Conservation (phyloP, 2,329 filamentous ascomycete genomes). For the Cercospora canescens region DNA sequence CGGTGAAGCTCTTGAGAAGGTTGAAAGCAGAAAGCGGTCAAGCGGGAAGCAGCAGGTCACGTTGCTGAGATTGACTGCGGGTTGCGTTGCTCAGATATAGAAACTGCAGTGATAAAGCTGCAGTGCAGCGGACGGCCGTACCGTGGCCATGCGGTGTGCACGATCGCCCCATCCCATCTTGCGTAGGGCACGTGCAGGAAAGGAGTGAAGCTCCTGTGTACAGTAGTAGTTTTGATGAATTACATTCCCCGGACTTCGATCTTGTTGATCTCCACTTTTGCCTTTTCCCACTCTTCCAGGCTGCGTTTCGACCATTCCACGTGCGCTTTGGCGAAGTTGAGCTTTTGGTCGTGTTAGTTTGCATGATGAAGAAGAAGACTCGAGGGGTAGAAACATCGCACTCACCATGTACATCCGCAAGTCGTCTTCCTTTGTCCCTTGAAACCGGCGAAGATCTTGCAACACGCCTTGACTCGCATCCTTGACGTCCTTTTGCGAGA, state of each 20-base stretch:
- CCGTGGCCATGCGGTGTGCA: neutral
- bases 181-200: no score
- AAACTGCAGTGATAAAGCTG: neutral
- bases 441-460: constrained; percentile 88
- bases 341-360: constrained; percentile 50
- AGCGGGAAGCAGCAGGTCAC: neutral
- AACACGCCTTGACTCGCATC: constrained; percentile 88
- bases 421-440: constrained; percentile 93
- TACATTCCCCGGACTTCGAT: constrained; percentile 58
- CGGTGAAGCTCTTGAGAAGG: neutral
- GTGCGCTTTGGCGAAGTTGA: constrained; percentile 89
- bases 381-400: constrained; percentile 14
- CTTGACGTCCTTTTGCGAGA: constrained; percentile 86
- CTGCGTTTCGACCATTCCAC: constrained; percentile 93
- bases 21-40: neutral
- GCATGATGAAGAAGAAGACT: neutral
- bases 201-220: no score
- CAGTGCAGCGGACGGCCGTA: no score
- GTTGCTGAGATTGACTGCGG: neutral
- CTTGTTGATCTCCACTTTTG: constrained; percentile 81
- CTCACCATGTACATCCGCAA: constrained; percentile 92
- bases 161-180: neutral
- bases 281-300: constrained; percentile 90
- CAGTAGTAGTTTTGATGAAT: no score
- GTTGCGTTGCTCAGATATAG: neutral